Base-by-base conservation (phyloP, 2,329 filamentous ascomycete species). In the Neonectria hederae region DNA sequence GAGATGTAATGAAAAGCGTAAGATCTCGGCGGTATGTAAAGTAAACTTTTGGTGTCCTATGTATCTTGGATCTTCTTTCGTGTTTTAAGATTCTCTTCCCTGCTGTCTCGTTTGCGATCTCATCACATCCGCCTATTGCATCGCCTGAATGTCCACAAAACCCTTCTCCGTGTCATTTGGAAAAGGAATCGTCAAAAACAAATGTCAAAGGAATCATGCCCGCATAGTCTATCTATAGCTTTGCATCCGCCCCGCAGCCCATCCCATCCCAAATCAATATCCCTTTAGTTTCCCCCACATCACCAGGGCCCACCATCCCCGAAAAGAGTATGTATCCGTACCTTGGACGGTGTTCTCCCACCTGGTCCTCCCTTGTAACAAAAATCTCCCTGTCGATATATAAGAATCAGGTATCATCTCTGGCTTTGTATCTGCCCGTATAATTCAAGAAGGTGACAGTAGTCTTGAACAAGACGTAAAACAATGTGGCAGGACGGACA, bases 141-240 rank as follows among this genome's bases (percentile, higher is more conserved):
- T 26, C 11, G 26, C 48, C 14, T 21, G 10, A 10, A 14, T 51
- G 28, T 32, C 48, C 48, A 19, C 38, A 21, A 19, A 11, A 4
- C n/a, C 10, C 38, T 21, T 42, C 38, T 21, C 9, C 4, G 21
- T 13, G 48, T 8, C 8, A 32, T 32, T 11, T 17, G 9, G 10
- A 32, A 14, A 8, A 5, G 9, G 17, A 30, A 11, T 51, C 48
- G 19, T 51, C 28, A 32, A 51, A 51, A 32, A 32, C 3, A 28
- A 30, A 30, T 21, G 7, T 38, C 43, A 60, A 53, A 48, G 21
- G n/a, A 56, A 62, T 65, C 62, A 67, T 67, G 58, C 52, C 53
- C 58, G 57, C 65, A 55, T 59, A 65, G 65, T 65, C 64, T 66
- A 66, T 66, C 61, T 66, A 66, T 66, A 58, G 21, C 46, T 51